A percentile compares a stretch with the other conserved stretches of the same genome.
Evolutionary conservation across 2,329 filamentous ascomycete genomes (phyloP).

Genomic region (Claviceps africana): DNA sequence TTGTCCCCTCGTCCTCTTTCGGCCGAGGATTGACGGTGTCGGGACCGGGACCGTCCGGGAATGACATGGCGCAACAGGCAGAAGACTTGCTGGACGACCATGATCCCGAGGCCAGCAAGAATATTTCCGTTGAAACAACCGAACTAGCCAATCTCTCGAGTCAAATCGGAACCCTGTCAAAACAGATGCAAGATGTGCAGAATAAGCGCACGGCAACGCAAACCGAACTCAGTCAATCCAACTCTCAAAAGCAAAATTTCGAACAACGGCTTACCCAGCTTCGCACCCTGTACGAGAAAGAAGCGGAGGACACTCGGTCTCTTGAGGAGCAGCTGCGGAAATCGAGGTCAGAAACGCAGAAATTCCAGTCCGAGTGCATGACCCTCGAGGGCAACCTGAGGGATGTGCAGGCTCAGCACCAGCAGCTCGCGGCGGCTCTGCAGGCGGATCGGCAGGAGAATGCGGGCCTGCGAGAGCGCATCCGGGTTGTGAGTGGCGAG

Average conservation of each 20-base stretch:
- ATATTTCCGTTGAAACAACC: conserved; percentile 73
- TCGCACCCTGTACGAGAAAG: conserved; percentile 79
- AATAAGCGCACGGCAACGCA: conserved; percentile 66
- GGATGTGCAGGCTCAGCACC: conserved; percentile 72
- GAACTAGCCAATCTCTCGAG: conserved; percentile 94
- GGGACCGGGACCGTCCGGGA: conserved; percentile 46
- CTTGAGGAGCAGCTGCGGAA: conserved; percentile 70
- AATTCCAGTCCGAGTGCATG: conserved; percentile 70
- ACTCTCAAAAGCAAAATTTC: conserved; percentile 81
- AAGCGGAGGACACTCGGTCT: conserved; percentile 71
- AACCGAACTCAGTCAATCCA: conserved; percentile 67
- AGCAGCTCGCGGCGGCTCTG: conserved; percentile 57
- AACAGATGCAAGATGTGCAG: conserved; percentile 89
- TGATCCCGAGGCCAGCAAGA: conserved; percentile 78
- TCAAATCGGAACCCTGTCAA: conserved; percentile 79
- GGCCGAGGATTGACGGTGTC: conserved; percentile 60
- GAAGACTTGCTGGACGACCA: conserved; percentile 87
- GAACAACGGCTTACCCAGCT: conserved; percentile 80
- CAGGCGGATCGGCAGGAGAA: conserved; percentile 88
- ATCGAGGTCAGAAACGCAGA: conserved; percentile 68
- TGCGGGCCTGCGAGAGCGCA: conserved; percentile 69
- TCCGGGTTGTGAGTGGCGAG: conserved; percentile 68
- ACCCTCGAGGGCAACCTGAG: conserved; percentile 68
- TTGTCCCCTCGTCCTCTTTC: conserved; percentile 84
- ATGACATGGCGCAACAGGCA: conserved; percentile 35